Percentiles rank a stretch among this genome's conserved stretches.
Conservation (phyloP, 495 filamentous ascomycete genomes). For the Aeminium ludgeri region DNA sequence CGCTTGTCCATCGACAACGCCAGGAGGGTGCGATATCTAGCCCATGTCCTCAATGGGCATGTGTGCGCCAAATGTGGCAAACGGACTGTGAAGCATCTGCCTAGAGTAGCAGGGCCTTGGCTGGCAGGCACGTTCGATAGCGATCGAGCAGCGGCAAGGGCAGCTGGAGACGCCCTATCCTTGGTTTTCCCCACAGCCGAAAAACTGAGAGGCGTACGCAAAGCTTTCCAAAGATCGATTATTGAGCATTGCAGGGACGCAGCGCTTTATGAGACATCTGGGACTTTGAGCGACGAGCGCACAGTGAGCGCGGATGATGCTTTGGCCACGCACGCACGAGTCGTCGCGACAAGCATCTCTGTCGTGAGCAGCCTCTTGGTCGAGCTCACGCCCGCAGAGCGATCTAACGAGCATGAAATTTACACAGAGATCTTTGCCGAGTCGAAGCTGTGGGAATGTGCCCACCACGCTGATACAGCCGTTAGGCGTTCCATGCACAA, state of each 20-base stretch:
- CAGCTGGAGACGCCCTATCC: slow-evolving; percentile 57
- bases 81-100: slow-evolving; percentile 59
- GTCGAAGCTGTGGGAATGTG: slow-evolving; percentile 60
- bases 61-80: slow-evolving; percentile 59
- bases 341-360: slow-evolving; percentile 48
- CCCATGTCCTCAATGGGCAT: slow-evolving; percentile 57
- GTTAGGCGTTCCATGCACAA: slow-evolving; percentile 55
- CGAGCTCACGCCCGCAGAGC: slow-evolving; percentile 19
- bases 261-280: slow-evolving; percentile 52
- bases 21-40: slow-evolving; percentile 68
- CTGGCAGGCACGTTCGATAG: slow-evolving; percentile 73
- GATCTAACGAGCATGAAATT: slow-evolving; percentile 23
- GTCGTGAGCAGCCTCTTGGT: slow-evolving; percentile 37
- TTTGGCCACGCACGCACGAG: slow-evolving; percentile 64
- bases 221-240: slow-evolving; percentile 53
- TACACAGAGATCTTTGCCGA: slow-evolving; percentile 45
- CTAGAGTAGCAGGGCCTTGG: slow-evolving; percentile 69
- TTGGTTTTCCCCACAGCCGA: slow-evolving; percentile 61
- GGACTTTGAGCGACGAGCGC: slow-evolving; percentile 76
- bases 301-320: slow-evolving; percentile 70
- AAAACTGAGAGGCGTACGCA: slow-evolving; percentile 60
- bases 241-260: slow-evolving; percentile 67
- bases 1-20: slow-evolving; percentile 74
- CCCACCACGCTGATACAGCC: slow-evolving; percentile 44
- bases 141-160: slow-evolving; percentile 53